Base-by-base conservation (phyloP, 176 grass and related monocot genomes). In the Puya raimondii region DNA sequence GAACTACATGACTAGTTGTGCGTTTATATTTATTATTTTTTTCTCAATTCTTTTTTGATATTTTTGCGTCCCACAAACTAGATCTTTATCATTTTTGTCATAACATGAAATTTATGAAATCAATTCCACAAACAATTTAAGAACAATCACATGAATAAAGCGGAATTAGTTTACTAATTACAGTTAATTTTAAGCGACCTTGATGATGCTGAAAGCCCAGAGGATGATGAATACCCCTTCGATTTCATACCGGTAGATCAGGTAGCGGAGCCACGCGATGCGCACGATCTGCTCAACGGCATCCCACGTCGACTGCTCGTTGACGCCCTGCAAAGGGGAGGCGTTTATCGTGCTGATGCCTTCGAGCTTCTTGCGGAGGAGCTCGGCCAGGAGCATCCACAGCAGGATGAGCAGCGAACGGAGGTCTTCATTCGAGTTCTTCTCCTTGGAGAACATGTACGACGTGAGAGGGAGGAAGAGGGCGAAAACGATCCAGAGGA, bases 301-400 rank as follows among this genome's bases (percentile, higher is more conserved):
- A 5, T 52, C 54, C 52, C 33, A 51, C 1, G 23, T 11, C 1
- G 22, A n/a, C n/a, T n/a, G n/a, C n/a, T n/a, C n/a, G n/a, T n/a
- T n/a, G n/a, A n/a, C n/a, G n/a, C n/a, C n/a, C n/a, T n/a, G n/a
- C n/a, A n/a, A n/a, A n/a, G n/a, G n/a, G n/a, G n/a, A n/a, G n/a
- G n/a, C n/a, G n/a, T n/a, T n/a, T 23, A 21, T 73, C 70, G 71
- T 12, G 23, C 64, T 65, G 66, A 66, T 72, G 2, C 2, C 16
- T 0, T 16, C 17, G 21, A 69, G 64, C 78, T 80, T 80, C 78
- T 74, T 74, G 42, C 54, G 74, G 12, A 83, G 56, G 27, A 73
- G 50, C 74, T 83, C 81, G 1, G 67, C 3, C 12, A 83, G 75
- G 8, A 83, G 63, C 80, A 78, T 52, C 74, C 81, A 83, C 0